Conservation (phyloP, 306 rosid species). For the Malus domestica region ASM211411v1 NC_041796.1:20950001-20950500, state of each 20-base stretch:
- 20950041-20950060: conserved; percentile 41
- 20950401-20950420: conserved; percentile 51
- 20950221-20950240: background rate
- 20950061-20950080: conserved; percentile 46
- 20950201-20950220: no score
- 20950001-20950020: conserved; percentile 66
- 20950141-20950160: conserved; percentile 72
- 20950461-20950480: conserved; percentile 22
- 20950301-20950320: conserved; percentile 98
- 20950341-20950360: conserved; percentile 94
- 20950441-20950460: conserved; percentile 11
- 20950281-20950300: conserved; percentile 79
- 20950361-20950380: conserved; percentile 87
- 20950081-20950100: conserved; percentile 93
- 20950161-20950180: conserved; percentile 49
- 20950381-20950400: conserved; percentile 63
- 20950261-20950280: conserved; percentile 54
- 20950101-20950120: conserved; percentile 35
- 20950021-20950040: conserved; percentile 84
- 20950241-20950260: conserved; percentile 20
- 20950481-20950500: conserved; percentile 20
- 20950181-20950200: background rate
- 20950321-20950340: conserved; percentile 76
- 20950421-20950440: conserved; percentile 51
- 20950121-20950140: conserved; percentile 49